Conservation (phyloP, 106 monocot genomes). For the Phalaenopsis equestris region DNA sequence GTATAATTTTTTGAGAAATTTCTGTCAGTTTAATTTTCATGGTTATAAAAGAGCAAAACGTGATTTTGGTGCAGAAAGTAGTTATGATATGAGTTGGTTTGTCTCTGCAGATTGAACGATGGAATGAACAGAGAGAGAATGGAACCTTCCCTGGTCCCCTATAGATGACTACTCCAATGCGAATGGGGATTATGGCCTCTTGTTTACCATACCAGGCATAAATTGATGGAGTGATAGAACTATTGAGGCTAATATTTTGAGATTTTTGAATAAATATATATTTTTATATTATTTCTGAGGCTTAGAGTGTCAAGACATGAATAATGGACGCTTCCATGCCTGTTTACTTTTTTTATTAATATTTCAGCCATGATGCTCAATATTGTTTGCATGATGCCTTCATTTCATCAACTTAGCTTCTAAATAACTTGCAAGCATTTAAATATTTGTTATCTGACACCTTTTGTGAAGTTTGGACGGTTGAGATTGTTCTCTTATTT, state of each 20-base stretch:
- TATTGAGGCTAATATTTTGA: background rate
- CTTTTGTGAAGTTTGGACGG: background rate
- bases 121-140: constrained; percentile 69
- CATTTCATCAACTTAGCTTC: background rate
- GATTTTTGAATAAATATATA: background rate
- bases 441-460: background rate
- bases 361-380: too few species aligned
- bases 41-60: background rate
- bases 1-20: too few species aligned
- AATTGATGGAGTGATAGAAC: background rate
- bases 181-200: background rate
- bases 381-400: background rate
- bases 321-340: background rate
- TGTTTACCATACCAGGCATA: background rate
- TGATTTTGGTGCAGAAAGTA: background rate
- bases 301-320: constrained; percentile 6
- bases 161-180: constrained; percentile 9
- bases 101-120: constrained; percentile 39
- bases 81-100: background rate
- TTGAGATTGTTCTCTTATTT: background rate
- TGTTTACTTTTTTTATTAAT: too few species aligned
- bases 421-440: background rate
- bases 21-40: background rate
- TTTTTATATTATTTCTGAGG: background rate
- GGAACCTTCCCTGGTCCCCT: constrained; percentile 65